Evolutionary conservation across 768 basidiomycete genomes (phyloP), one percentile per base, ranked within the genome.

Genomic region (Naematelia aurantialba): DNA sequence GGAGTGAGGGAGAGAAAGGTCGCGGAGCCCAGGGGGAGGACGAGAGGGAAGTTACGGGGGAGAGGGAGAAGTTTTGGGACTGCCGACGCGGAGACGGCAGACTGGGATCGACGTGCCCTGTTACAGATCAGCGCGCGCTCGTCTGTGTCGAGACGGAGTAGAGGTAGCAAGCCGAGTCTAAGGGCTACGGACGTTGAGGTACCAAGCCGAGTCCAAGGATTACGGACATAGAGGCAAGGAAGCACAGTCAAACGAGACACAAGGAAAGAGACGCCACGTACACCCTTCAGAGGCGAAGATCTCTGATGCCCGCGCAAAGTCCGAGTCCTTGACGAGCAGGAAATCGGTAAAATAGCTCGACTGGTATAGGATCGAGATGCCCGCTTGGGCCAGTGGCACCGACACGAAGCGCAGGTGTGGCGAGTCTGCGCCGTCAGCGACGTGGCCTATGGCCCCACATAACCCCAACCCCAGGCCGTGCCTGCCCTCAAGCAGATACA

Each of bases 331-430:
- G 25, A 73, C 71, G 42, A 62, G 26, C 2, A 62, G 51, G 30
- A 62, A 62, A 45, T 62, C 61, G 61, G 61, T 57, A 42, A 58
- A 57, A 48, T 62, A 62, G 46, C 53, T 55, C 14, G 61, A 62
- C 27, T 62, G 61, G 34, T 62, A 62, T 13, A 62, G 46, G 52
- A 62, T 62, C 46, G 68, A 58, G 19, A 73, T 73, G 21, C 68
- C 68, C 14, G 68, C 71, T 66, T 60, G 51, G 4, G 71, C 68
- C 0, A 73, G 60, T 12, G 71, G 71, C 12, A 61, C 60, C 17
- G 66, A 69, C 10, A 73, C 68, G 34, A 66, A 55, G 12, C 71
- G 71, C 19, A 73, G 57, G 49, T 73, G 71, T 25, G 68, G 68
- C 0, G 70, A 72, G 47, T 72, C 70, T 72, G 34, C n/a, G 5